Conservation (phyloP, 2,329 filamentous ascomycete genomes). For the Colletotrichum destructivum region DNA sequence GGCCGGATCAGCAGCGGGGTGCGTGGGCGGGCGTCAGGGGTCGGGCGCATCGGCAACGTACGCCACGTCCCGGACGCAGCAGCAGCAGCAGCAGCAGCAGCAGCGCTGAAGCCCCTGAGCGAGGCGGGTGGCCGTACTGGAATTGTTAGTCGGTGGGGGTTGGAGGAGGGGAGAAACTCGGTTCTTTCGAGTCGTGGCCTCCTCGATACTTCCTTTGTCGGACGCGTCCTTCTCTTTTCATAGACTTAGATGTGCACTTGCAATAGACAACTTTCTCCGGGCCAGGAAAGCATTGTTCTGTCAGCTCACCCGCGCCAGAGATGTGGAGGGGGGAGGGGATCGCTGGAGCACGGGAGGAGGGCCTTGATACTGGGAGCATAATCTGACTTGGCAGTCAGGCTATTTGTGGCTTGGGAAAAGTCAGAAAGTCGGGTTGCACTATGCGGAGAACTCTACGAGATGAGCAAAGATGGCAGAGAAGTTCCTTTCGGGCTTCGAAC, state of each 20-base stretch:
- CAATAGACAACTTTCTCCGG: not conserved
- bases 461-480: constrained; percentile 8
- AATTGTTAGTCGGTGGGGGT: not conserved
- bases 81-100: not conserved
- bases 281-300: not conserved
- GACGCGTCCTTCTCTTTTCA: not conserved
- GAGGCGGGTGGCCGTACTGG: not conserved
- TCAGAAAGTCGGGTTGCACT: not conserved
- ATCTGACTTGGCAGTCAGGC: constrained; percentile 7
- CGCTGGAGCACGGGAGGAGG: not conserved
- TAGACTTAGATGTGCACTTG: constrained; percentile 6
- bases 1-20: constrained; percentile 17
- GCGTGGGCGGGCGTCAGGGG: constrained; percentile 12
- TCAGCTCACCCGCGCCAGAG: not conserved
- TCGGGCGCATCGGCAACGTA: constrained; percentile 30
- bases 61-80: constrained; percentile 33
- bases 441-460: not conserved
- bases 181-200: not conserved
- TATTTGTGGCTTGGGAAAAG: not conserved
- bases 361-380: not conserved
- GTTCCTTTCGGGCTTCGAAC: not conserved
- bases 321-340: not conserved
- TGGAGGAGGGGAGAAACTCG: not conserved
- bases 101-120: constrained; percentile 15
- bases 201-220: not conserved